A percentile compares a stretch with the other conserved stretches of the same genome.
Conservation (phyloP, 257 asterid species). For the Paraleonurus japonicus region DNA sequence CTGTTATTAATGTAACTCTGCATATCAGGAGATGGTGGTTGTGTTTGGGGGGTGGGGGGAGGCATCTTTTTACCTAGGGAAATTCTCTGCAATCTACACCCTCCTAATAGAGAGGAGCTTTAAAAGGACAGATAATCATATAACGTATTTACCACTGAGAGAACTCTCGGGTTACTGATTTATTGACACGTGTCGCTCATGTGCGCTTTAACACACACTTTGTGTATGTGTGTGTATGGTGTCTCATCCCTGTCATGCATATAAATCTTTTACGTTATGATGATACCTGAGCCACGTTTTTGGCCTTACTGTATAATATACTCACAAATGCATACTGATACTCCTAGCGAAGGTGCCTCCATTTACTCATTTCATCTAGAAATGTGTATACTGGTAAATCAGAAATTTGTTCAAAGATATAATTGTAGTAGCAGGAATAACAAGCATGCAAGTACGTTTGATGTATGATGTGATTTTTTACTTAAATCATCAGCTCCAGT, state of each 20-base stretch:
- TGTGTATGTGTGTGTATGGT: background rate
- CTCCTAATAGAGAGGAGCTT: background rate
- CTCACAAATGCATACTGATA: background rate
- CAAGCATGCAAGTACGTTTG: background rate
- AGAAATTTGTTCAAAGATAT: background rate
- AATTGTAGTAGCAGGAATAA: background rate
- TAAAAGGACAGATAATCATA: background rate
- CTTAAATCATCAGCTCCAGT: background rate
- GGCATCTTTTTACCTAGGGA: background rate
- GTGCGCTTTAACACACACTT: background rate
- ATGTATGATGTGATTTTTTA: background rate
- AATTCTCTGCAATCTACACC: background rate
- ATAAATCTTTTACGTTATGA: background rate
- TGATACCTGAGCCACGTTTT: background rate
- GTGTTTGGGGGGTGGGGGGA: background rate
- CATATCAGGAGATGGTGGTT: background rate
- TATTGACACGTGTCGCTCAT: background rate
- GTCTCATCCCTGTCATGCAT: background rate
- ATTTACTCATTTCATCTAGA: background rate
- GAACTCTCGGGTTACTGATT: background rate
- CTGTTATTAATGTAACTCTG: background rate
- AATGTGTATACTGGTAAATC: conserved; percentile 3
- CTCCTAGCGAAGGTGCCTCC: conserved; percentile 6
- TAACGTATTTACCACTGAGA: background rate
- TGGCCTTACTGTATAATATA: background rate